Base-by-base conservation (phyloP, 495 filamentous ascomycete species). In the Daldinia concentrica region DNA sequence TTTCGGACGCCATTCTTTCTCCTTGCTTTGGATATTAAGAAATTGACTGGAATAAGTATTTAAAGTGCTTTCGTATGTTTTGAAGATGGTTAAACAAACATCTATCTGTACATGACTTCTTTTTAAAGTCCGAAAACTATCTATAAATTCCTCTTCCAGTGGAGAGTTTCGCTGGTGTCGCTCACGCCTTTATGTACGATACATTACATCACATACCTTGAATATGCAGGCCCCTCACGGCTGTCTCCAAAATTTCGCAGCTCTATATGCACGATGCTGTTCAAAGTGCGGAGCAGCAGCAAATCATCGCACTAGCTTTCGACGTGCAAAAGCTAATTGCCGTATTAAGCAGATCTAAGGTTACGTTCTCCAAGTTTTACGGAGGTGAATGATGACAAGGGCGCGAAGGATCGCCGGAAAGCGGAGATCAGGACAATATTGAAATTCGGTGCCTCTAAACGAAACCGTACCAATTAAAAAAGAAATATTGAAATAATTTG, bases 331-430 rank as follows among this genome's bases (percentile, higher is more conserved):
- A 50, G 22, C 22, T 55, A 48, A 36, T 56, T 64, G 26, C 66
- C 52, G 6, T 26, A 58, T 68, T 43, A 14, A 17, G 60, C 37
- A 64, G 39, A 43, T 34, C 9, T 12, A 58, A 54, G 43, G 60
- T 30, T 69, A 50, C 32, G 14, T 60, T 27, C 57, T 17, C 32
- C 43, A 37, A 39, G 45, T 61, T 29, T 58, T 51, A 19, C 41
- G 41, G 59, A 63, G 32, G 26, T 37, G 14, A 19, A 62, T 58
- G 39, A 66, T 41, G 60, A 51, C 59, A 72, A 72, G 59, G 69
- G 69, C 69, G 69, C 29, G 50, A 39, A 60, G 64, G 69, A 68
- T 36, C 29, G 30, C 69, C 69, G 69, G 15, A 68, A 72, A 72
- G 60, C 69, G 69, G 64, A 64, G 55, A 17, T 26, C 24, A 19